Percentiles rank a stretch among this genome's conserved stretches.
Conservation (phyloP, 306 rosid genomes). For the Mucuna pruriens region DNA sequence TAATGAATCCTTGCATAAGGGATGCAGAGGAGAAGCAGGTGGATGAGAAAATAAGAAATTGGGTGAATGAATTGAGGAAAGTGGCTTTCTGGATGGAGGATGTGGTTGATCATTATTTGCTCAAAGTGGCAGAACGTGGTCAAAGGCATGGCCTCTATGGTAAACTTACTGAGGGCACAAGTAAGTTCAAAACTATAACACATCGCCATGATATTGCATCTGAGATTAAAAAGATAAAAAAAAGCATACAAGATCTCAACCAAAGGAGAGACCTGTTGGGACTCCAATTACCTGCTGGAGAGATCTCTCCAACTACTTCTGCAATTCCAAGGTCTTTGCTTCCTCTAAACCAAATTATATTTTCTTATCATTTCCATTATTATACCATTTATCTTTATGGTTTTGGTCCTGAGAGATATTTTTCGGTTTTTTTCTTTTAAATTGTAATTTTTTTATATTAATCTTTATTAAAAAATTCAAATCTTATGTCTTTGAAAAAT, state of each 20-base stretch:
- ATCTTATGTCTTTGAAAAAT: no score
- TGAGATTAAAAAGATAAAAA: background rate
- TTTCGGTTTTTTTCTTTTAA: no score
- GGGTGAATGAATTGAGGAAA: background rate
- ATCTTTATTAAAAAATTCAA: no score
- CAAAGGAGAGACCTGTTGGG: accelerated
- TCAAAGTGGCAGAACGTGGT: background rate
- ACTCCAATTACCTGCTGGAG: background rate
- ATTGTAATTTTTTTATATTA: no score
- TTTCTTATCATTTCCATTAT: no score
- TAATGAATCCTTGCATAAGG: background rate
- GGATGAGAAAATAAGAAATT: background rate
- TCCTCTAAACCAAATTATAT: background rate
- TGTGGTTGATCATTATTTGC: background rate
- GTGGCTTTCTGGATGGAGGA: background rate
- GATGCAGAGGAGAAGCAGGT: constrained; percentile 6
- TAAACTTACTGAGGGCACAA: accelerated
- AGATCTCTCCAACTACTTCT: no score
- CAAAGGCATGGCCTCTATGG: background rate
- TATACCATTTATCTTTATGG: no score
- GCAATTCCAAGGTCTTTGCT: background rate
- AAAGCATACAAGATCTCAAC: background rate
- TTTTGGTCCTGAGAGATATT: no score
- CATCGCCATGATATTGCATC: background rate
- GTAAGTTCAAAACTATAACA: background rate